Percentiles rank a stretch among this genome's conserved stretches.
phyloP scores from a whole-genome alignment of 257 asterid genomes.

The Plectranthus barbatus region DNA sequence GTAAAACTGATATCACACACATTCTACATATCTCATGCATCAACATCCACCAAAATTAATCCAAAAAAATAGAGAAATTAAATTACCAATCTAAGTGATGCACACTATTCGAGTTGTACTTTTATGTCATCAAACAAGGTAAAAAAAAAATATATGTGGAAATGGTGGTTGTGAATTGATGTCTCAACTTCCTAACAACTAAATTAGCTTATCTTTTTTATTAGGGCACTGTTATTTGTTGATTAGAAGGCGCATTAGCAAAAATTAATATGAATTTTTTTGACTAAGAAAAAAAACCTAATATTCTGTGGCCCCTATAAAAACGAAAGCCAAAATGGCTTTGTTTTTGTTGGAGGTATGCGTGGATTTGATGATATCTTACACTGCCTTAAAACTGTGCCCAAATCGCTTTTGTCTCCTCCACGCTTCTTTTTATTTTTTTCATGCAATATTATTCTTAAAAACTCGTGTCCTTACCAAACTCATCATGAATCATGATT shows the following conservation, averaged over 20 bases:
- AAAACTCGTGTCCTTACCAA: too few relatives aligned
- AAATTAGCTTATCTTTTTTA: conserved; percentile 13
- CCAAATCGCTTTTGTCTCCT: too few relatives aligned
- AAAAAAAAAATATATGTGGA: not conserved
- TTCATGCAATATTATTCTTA: too few relatives aligned
- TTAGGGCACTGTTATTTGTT: conserved; percentile 9
- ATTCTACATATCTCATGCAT: not conserved
- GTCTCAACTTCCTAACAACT: conserved; percentile 46
- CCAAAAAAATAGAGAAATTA: not conserved
- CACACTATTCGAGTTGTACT: conserved; percentile 5
- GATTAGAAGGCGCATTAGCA: conserved; percentile 16
- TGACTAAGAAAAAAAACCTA: not conserved
- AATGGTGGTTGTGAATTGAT: conserved; percentile 47
- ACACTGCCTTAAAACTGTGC: too few relatives aligned
- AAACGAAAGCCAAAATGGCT: too few relatives aligned
- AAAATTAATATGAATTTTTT: not conserved
- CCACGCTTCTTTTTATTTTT: too few relatives aligned
- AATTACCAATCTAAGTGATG: not conserved
- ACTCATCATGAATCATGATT: too few relatives aligned
- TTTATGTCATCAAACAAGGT: conserved; percentile 2
- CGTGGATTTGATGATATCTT: too few relatives aligned
- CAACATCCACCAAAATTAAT: too few relatives aligned
- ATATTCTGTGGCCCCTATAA: too few relatives aligned
- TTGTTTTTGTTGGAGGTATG: too few relatives aligned
- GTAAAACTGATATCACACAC: not conserved